Evolutionary conservation across 192 early-diverging fungal species (phyloP).

Genomic region (Umbelopsis ramanniana): DNA sequence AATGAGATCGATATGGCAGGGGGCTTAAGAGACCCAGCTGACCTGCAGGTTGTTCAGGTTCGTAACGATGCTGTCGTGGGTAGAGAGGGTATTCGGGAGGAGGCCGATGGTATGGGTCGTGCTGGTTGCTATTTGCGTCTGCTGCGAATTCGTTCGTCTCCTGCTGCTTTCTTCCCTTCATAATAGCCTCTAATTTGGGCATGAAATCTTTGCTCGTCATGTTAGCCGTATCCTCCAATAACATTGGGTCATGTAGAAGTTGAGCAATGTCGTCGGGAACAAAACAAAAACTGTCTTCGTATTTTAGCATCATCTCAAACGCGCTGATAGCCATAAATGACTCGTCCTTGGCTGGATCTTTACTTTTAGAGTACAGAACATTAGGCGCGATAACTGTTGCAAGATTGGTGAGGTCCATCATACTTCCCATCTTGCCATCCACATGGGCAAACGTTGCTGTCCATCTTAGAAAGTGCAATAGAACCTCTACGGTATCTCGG

Average conservation of each 20-base stretch:
- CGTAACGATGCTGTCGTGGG: constrained; percentile 8
- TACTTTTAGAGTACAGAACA: constrained; percentile 83
- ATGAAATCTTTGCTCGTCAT: constrained; percentile 35
- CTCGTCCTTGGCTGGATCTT: constrained; percentile 79
- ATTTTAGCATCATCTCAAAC: constrained; percentile 66
- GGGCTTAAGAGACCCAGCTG: not conserved
- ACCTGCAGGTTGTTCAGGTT: constrained; percentile 2
- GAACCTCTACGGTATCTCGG: constrained; percentile 88
- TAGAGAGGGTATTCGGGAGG: constrained; percentile 8
- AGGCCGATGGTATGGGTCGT: constrained; percentile 18
- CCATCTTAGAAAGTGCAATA: constrained; percentile 83
- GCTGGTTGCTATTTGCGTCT: not conserved
- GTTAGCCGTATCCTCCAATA: constrained; percentile 17
- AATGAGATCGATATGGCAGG: constrained; percentile 7
- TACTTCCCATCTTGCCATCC: constrained; percentile 76
- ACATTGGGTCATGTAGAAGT: constrained; percentile 32
- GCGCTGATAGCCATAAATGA: constrained; percentile 74
- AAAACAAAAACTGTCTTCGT: constrained; percentile 67
- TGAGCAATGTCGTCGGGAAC: constrained; percentile 31
- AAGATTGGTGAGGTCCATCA: constrained; percentile 92
- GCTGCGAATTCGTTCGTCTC: not conserved
- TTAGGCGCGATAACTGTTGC: constrained; percentile 95
- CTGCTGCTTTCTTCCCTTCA: constrained; percentile 20
- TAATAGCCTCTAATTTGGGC: constrained; percentile 25
- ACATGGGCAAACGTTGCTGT: constrained; percentile 81